Evolutionary conservation across 2,329 filamentous ascomycete genomes (phyloP), one percentile per base, ranked within the genome.

Genomic region (Trichoderma citrinoviride): DNA sequence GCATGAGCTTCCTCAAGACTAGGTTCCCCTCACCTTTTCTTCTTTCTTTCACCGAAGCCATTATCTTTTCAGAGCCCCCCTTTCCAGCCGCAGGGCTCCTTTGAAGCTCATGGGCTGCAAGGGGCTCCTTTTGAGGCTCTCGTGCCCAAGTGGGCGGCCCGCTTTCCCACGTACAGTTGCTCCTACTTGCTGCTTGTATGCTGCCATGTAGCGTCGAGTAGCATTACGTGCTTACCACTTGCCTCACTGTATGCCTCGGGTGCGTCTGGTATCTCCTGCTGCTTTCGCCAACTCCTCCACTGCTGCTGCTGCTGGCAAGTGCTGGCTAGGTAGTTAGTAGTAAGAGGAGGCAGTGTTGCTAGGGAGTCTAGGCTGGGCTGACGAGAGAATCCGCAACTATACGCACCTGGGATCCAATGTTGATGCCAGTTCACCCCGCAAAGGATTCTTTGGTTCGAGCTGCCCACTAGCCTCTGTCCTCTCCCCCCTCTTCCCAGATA

Each of bases 1-100:
- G 73, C 70, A 78, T 78, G 77, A 79, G 77, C 73, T 79, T 80
- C 70, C 76, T 80, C 71, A 80, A 80, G 72, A 75, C 78, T 75
- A 80, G 77, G 78, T 79, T 73, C 67, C 69, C 68, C 69, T 67
- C 69, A 64, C 69, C 68, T 56, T 52, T 41, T 15, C 29, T 50
- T 23, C 23, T 25, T 23, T n/a, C 37, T 37, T 33, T 15, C 21
- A 40, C n/a, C 41, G 33, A 37, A 7, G 33, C 33, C 33, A 37
- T 37, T 12, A 27, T 46, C 25, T 29, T 17, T 44, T 49, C 14
- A 14, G 3, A 7, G 5, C 29, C 37, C 46, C 40, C 47, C 60
- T 53, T 52, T 53, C 40, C 1, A 15, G 60, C 60, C 19, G 15
- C 60, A 27, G 25, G 27, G 37, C 53, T 43, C 61, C 43, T 57